Base-by-base conservation (phyloP, 2,329 filamentous ascomycete genomes). In the Ophiostoma australiae region DNA sequence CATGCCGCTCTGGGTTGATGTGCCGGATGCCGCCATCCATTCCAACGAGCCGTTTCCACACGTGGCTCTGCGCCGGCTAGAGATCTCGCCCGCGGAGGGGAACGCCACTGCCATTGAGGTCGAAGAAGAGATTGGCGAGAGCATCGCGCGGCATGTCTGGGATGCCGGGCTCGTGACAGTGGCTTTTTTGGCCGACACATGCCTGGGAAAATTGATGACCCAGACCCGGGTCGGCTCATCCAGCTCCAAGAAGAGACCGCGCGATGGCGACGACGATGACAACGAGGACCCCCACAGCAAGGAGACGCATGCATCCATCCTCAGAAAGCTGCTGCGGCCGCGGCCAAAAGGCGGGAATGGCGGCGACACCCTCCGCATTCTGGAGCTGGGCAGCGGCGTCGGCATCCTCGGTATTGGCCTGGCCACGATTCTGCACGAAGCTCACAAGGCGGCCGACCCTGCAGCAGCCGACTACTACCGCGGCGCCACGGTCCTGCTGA, bases 101-200 rank as follows among this genome's bases (percentile, higher is more conserved):
- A 69, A 67, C n/a, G 71, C 69, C 5, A 61, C 44, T 4, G 69
- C 63, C 3, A 72, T 86, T 8, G 79, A 82, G 37, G 77, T 87
- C 4, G 83, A 85, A 70, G 86, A 88, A 72, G 85, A 87, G 69
- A 82, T 88, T 11, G 86, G 85, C 17, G 85, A 88, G 77, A 87
- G 85, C 75, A 87, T 88, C 70, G 85, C 86, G 0, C 82, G 86
- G 2, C 86, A 88, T 72, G 80, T 88, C 6, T 88, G 86, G 86
- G 86, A 88, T 69, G 85, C 82, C 1, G 86, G 86, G 0, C 78
- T 87, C 11, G 79, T 84, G 6, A 81, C 83, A 0, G 78, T 81
- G 1, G 80, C 79, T 1, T 75, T 80, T 13, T 67, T 84, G 13
- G 78, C 77, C 1, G 74, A 77, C 15, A 66, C 77, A 2, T 77